Percentiles rank a stretch among this genome's conserved stretches.
phyloP scores from a whole-genome alignment of 2,329 filamentous ascomycete species.

The Talaromyces sp. region DNA sequence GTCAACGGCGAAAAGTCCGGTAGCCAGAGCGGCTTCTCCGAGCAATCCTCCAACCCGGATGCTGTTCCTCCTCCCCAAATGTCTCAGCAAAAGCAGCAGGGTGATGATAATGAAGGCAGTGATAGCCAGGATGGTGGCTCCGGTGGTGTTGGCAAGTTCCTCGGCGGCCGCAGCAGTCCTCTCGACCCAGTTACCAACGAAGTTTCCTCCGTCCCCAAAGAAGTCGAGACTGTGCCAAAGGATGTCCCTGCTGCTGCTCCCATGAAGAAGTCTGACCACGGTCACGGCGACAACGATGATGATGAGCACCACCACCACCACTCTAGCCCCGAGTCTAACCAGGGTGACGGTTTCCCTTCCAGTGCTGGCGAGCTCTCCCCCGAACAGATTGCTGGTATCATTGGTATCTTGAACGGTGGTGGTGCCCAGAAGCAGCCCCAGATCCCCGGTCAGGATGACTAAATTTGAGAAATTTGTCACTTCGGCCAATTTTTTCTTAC shows the following conservation, averaged over 20 bases:
- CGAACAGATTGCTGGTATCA: background rate
- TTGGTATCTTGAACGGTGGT: background rate
- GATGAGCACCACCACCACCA: background rate
- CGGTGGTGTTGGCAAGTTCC: background rate
- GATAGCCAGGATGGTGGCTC: background rate
- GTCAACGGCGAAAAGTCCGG: slow-evolving; percentile 9
- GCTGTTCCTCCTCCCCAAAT: background rate
- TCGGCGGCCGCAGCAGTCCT: background rate
- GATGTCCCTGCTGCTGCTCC: background rate
- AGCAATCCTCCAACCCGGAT: slow-evolving; percentile 17
- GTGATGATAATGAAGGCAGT: background rate
- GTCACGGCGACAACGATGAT: background rate
- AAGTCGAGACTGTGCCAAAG: background rate
- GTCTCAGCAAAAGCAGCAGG: background rate
- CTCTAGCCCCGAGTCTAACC: background rate
- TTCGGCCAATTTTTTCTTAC: background rate
- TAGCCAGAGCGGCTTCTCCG: slow-evolving; percentile 7
- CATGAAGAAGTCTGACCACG: background rate
- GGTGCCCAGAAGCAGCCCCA: background rate
- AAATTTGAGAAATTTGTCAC: background rate
- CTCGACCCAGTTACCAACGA: background rate
- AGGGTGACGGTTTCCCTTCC: background rate
- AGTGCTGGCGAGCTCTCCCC: background rate
- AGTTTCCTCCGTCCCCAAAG: background rate
- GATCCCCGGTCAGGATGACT: background rate